A percentile compares a stretch with the other conserved stretches of the same genome.
Conservation (phyloP, 2,329 filamentous ascomycete genomes). For the Aspergillus quadricinctus region DNA sequence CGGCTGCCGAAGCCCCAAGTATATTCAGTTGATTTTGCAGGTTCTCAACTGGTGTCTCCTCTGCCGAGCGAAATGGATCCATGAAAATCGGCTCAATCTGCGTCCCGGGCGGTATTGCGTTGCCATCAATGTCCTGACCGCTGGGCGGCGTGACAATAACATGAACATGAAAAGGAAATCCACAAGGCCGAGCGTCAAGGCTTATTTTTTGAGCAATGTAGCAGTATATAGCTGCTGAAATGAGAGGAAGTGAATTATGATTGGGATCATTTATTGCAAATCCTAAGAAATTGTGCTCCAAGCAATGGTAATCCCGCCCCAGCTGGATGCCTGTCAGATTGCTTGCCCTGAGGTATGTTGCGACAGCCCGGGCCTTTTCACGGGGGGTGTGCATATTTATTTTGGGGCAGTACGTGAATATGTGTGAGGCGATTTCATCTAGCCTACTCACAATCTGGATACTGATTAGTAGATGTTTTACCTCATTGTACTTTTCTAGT, state of each 20-base stretch:
- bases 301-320: constrained; percentile 66
- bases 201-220: constrained; percentile 70
- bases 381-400: constrained; percentile 59
- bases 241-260: constrained; percentile 78
- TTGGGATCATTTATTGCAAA: constrained; percentile 67
- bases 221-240: constrained; percentile 84
- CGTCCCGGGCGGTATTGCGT: constrained; percentile 16
- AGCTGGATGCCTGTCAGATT: constrained; percentile 68
- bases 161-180: constrained; percentile 81
- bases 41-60: constrained; percentile 59
- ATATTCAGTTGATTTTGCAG: constrained; percentile 59
- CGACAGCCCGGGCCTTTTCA: constrained; percentile 63
- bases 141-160: constrained; percentile 64
- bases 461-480: constrained; percentile 9
- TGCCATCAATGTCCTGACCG: constrained; percentile 58
- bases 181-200: constrained; percentile 71
- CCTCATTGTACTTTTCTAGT: not conserved
- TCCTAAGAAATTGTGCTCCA: constrained; percentile 85
- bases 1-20: constrained; percentile 40
- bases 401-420: constrained; percentile 51
- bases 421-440: constrained; percentile 56
- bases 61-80: constrained; percentile 69
- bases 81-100: constrained; percentile 65
- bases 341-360: constrained; percentile 63
- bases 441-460: constrained; percentile 60